phyloP scores from a whole-genome alignment of 352 stramenopile genomes.

The Phytophthora quininea region DNA sequence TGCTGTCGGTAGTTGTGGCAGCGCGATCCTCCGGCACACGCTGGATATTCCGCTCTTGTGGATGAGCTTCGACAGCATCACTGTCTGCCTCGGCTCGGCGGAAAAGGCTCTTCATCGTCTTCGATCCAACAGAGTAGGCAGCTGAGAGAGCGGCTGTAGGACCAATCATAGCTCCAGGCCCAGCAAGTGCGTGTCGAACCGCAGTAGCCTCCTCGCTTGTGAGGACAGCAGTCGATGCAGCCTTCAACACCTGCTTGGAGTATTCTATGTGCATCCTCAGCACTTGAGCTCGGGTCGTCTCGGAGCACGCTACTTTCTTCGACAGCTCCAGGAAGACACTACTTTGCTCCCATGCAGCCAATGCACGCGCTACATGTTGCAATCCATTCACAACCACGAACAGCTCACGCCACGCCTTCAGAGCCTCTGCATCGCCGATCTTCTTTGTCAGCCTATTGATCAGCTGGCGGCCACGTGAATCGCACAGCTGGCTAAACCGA shows the following conservation, averaged over 20 bases:
- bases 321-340: conserved; percentile 73
- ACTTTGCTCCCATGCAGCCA: conserved; percentile 72
- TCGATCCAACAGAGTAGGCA: conserved; percentile 76
- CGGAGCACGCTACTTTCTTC: conserved; percentile 57
- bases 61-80: conserved; percentile 14
- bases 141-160: conserved; percentile 70
- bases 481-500: conserved; percentile 37
- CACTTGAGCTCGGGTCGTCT: conserved; percentile 59
- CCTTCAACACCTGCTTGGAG: conserved; percentile 50
- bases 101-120: conserved; percentile 77
- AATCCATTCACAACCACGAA: conserved; percentile 58
- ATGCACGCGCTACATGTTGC: conserved; percentile 42
- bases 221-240: conserved; percentile 60
- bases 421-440: neutral
- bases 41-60: neutral
- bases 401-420: conserved; percentile 35
- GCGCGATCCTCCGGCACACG: conserved; percentile 18
- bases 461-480: conserved; percentile 28
- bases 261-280: conserved; percentile 70
- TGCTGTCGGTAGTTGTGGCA: conserved; percentile 18
- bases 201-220: conserved; percentile 70
- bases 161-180: conserved; percentile 73
- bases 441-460: conserved; percentile 23
- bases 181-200: conserved; percentile 69
- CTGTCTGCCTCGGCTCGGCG: conserved; percentile 34